These are phyloP conservation scores for Chytriomyces hyalinus DNA, from an alignment of 192 early-diverging fungal genomes.

Conservation along the genomic window DNA sequence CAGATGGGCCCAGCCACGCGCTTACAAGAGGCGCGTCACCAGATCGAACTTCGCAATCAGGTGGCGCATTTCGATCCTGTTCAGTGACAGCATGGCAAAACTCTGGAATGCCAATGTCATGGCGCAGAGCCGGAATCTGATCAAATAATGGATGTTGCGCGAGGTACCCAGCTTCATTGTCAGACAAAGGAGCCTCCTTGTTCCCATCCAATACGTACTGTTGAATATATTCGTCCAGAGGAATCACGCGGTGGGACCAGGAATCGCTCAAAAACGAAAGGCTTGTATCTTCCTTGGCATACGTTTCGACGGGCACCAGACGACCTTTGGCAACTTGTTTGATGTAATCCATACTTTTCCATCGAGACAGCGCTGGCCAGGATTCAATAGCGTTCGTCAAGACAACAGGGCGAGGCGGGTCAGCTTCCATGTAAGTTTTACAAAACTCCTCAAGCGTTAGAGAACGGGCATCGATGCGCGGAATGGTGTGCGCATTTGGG, in stretches of 20 bases:
- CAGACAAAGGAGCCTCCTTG: neutral
- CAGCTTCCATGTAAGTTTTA: slow-evolving; percentile 27
- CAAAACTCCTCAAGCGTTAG: slow-evolving; percentile 21
- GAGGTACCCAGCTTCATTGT: slow-evolving; percentile 62
- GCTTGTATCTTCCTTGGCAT: slow-evolving; percentile 75
- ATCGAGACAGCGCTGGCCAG: slow-evolving; percentile 69
- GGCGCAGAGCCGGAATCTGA: slow-evolving; percentile 71
- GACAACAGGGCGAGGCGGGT: slow-evolving; percentile 41
- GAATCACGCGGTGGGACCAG: slow-evolving; percentile 79
- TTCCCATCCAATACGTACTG: slow-evolving; percentile 30
- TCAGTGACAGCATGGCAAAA: slow-evolving; percentile 63
- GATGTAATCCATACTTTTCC: slow-evolving; percentile 23
- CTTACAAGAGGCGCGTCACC: slow-evolving; percentile 22
- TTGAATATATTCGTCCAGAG: slow-evolving; percentile 73
- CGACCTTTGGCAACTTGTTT: slow-evolving; percentile 39
- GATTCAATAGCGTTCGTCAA: slow-evolving; percentile 60
- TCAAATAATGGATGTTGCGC: slow-evolving; percentile 86
- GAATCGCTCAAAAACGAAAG: slow-evolving; percentile 33
- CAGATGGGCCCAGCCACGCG: slow-evolving; percentile 83
- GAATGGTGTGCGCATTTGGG: slow-evolving; percentile 7
- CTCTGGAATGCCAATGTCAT: slow-evolving; percentile 79
- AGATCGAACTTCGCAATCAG: slow-evolving; percentile 21
- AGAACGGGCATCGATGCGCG: slow-evolving; percentile 30
- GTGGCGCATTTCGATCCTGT: slow-evolving; percentile 14
- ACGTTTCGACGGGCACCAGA: slow-evolving; percentile 79